phyloP scores from a whole-genome alignment of 352 stramenopile species.

The Globisporangium polare region DNA sequence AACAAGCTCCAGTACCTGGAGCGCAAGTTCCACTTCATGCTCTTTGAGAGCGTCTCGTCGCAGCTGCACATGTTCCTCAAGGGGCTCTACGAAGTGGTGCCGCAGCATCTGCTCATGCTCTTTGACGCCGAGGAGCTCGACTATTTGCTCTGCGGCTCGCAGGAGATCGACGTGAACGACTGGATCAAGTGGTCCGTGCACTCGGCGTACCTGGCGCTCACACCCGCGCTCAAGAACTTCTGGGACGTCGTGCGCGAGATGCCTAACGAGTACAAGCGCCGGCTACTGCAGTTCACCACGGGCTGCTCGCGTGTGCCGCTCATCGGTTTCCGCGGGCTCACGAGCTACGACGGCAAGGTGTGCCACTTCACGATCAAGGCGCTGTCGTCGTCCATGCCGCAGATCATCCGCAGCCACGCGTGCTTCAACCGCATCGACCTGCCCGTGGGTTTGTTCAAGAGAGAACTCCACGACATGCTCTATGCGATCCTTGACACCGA shows the following conservation, averaged over 20 bases:
- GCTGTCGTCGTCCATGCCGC: conserved; percentile 33
- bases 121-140: conserved; percentile 98
- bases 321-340: conserved; percentile 64
- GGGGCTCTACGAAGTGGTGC: conserved; percentile 97
- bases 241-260: conserved; percentile 88
- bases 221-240: conserved; percentile 37
- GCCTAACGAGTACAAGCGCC: conserved; percentile 68
- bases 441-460: conserved; percentile 90
- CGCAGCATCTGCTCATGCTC: conserved; percentile 87
- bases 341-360: conserved; percentile 75
- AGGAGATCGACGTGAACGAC: conserved; percentile 93
- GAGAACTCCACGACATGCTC: conserved; percentile 67
- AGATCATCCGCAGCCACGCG: conserved; percentile 71
- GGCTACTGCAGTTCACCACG: conserved; percentile 79
- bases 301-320: conserved; percentile 75
- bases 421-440: conserved; percentile 93
- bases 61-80: conserved; percentile 91
- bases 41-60: conserved; percentile 89
- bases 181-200: conserved; percentile 86
- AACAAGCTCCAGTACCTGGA: conserved; percentile 95
- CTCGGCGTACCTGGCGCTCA: conserved; percentile 31
- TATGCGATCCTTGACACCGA: conserved; percentile 62
- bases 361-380: conserved; percentile 75
- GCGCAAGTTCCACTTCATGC: conserved; percentile 90
- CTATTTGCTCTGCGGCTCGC: conserved; percentile 92